Evolutionary conservation across 2,329 filamentous ascomycete species (phyloP), one percentile per base, ranked within the genome.

Genomic region (Paraphoma chrysanthemicola): DNA sequence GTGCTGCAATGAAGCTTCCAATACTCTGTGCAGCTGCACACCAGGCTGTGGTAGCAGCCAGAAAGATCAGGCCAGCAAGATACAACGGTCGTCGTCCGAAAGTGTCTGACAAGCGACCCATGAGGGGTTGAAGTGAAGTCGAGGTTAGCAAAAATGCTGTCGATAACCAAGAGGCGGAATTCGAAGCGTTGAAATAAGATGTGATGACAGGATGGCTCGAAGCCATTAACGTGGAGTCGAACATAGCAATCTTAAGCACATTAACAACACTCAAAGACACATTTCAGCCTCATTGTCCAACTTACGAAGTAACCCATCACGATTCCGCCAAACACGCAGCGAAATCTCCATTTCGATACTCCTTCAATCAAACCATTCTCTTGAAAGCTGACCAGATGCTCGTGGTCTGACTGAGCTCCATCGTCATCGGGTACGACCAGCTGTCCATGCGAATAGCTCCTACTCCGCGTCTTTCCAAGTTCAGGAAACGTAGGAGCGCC

Each of bases 151-250:
- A 77, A 62, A 93, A 94, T 0, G 90, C 86, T 0, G 91, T 94
- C 1, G 90, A 92, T 4, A 94, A 81, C 91, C 91, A 95, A 1
- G 90, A 92, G 3, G 91, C 91, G 45, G 87, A 87, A 73, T 94
- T 92, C 31, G 90, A 90, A 47, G 89, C 85, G 58, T 88, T 80
- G 75, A 94, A 94, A 73, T 93, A 87, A 0, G 90, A 92, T 0
- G 90, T 93, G 59, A 94, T 92, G 54, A 91, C 89, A 0, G 91
- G 90, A 73, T 95, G 91, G 42, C 85, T 89, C 2, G 90, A 92
- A 4, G 90, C 90, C 90, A 94, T 93, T 63, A 94, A 85, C 4
- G 90, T 94, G 10, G 86, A 84, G 78, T 94, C 91, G 69, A 94
- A 93, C 69, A 75, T 75, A 14, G 75, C 69, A 54, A 77, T 63